Evolutionary conservation across 2,329 filamentous ascomycete species (phyloP).

Genomic region (Furcasterigmium furcatum): DNA sequence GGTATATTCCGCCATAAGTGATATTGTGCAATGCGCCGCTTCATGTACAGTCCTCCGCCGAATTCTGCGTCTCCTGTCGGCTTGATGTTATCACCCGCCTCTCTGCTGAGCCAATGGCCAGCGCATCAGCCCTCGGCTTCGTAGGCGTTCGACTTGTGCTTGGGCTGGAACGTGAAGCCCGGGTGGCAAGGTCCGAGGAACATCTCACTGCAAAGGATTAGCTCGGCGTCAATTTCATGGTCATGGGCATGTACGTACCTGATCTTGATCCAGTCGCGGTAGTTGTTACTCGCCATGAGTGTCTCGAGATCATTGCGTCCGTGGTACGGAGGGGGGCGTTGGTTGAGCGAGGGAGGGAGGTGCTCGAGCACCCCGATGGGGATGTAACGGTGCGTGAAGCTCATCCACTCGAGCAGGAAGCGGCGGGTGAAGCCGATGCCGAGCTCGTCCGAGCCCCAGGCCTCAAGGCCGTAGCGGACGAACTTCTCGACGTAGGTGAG

Average conservation of each 20-base stretch:
- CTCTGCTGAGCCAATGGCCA: background rate
- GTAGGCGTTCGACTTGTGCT: constrained; percentile 94
- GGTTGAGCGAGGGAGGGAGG: constrained; percentile 83
- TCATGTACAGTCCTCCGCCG: no score
- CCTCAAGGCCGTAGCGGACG: constrained; percentile 82
- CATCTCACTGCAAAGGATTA: constrained; percentile 71
- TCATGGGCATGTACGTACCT: constrained; percentile 57
- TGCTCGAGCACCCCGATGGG: constrained; percentile 85
- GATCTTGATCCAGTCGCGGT: constrained; percentile 98
- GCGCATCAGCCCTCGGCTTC: constrained; percentile 70
- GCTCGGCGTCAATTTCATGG: background rate
- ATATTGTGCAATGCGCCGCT: no score
- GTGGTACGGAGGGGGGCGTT: constrained; percentile 79
- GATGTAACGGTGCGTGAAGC: constrained; percentile 89
- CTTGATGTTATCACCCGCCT: background rate
- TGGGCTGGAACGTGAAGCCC: constrained; percentile 91
- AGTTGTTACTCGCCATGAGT: constrained; percentile 85
- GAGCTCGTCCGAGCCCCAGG: constrained; percentile 94
- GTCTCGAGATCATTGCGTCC: constrained; percentile 91
- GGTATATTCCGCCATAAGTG: no score
- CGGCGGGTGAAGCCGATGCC: constrained; percentile 87
- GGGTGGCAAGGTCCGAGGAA: constrained; percentile 89
- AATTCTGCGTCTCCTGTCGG: no score
- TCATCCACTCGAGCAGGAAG: constrained; percentile 94
- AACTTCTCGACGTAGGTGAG: constrained; percentile 86